Percentiles rank a stretch among this genome's conserved stretches.
Evolutionary conservation across 306 rosid species (phyloP).

Genomic region (Mimosa pudica): DNA sequence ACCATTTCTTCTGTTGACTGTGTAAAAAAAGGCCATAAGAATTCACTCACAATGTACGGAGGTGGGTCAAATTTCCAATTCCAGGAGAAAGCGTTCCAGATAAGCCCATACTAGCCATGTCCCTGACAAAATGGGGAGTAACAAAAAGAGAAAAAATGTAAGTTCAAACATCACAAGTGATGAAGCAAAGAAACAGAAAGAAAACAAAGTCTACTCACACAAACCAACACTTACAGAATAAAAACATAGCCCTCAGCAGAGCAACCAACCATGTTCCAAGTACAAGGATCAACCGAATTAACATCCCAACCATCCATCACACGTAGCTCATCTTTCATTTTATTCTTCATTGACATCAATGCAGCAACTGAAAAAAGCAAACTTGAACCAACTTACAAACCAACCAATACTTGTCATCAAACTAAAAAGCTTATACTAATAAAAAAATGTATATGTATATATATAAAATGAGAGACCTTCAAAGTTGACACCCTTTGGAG

Average conservation of each 20-base stretch:
- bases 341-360: constrained; percentile 86
- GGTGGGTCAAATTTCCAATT: constrained; percentile 81
- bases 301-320: constrained; percentile 91
- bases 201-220: not conserved
- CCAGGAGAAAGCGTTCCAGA: constrained; percentile 81
- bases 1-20: constrained; percentile 26
- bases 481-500: constrained; percentile 95
- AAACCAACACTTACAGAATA: constrained; percentile 63
- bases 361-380: constrained; percentile 72
- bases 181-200: not conserved
- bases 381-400: constrained; percentile 22
- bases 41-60: constrained; percentile 71
- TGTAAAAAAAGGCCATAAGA: constrained; percentile 15
- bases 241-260: constrained; percentile 76
- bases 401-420: constrained; percentile 7
- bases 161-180: constrained; percentile 4
- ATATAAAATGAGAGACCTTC: constrained; percentile 62
- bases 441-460: constrained; percentile 8
- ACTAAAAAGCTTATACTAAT: not conserved
- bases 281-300: constrained; percentile 95
- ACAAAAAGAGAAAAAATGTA: not conserved
- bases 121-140: constrained; percentile 52
- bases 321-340: constrained; percentile 61
- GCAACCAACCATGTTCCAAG: constrained; percentile 92
- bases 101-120: constrained; percentile 73